Base-by-base conservation (phyloP, 2,329 filamentous ascomycete genomes). In the Colletotrichum navitas region DNA sequence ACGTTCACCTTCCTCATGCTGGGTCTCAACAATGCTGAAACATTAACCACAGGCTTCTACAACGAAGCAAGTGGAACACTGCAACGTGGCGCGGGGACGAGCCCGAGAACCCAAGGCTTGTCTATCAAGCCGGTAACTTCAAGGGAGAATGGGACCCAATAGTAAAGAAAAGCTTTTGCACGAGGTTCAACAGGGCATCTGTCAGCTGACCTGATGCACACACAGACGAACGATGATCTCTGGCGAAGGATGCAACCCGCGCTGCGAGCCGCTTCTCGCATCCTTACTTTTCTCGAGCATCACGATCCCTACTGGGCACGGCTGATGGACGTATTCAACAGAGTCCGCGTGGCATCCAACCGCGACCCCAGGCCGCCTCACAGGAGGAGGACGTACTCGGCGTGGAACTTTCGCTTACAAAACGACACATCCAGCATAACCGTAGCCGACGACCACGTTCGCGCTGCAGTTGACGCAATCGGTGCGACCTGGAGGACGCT, bases 171-270 rank as follows among this genome's bases (percentile, higher is more conserved):
- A 26, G 3, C n/a, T n/a, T n/a, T n/a, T n/a, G 2, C 21, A 43
- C 26, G 1, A 14, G 21, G 34, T 12, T 18, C 16, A 7, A 12
- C 29, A 10, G 10, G 34, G 5, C 3, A 24, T 32, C 1, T 21
- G 26, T 52, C 29, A 49, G 56, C 68, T 73, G 1, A 73, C 63
- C 34, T 18, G 26, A 3, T 1, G 11, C 36, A 11, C 12, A 43
- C 75, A 72, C 70, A 71, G 34, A 77, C 75, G 4, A 75, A 80
- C n/a, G 68, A 74, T 12, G 64, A 51, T 5, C 63, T 80, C 1
- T 80, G 79, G 79, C 21, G 74, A 4, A 76, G 75, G 18, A 66
- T 80, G 49, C 75, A 78, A 24, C 79, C 79, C 10, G 74, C 77
- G 7, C 75, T 80, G 8, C 72, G 75, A 51, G 72, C 80, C 12